A percentile compares a stretch with the other conserved stretches of the same genome.
These are phyloP conservation scores for Plasmodium vivax DNA, from an alignment of 169 alveolate species.

Conservation along the genomic window DNA sequence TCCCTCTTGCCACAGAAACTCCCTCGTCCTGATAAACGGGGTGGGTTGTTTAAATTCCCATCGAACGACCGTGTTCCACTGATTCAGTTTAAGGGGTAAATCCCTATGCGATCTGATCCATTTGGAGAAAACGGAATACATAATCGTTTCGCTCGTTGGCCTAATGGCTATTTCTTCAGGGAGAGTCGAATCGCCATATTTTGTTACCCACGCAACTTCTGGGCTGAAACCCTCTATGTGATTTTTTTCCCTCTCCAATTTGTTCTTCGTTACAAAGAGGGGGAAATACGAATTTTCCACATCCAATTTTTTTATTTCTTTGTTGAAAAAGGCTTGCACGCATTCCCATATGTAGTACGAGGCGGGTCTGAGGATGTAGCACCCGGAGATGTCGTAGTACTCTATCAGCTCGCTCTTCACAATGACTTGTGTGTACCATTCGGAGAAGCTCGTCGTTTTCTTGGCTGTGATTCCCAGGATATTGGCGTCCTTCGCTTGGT, in stretches of 20 bases:
- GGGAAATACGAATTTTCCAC: constrained; percentile 97
- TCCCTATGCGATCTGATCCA: constrained; percentile 99
- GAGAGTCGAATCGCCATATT: constrained; percentile 94
- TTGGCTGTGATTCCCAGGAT: constrained; percentile 85
- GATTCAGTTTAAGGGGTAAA: constrained; percentile 97
- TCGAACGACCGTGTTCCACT: constrained; percentile 98
- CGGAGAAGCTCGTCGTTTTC: constrained; percentile 87
- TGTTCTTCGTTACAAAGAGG: constrained; percentile 94
- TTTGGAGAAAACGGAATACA: constrained; percentile 98
- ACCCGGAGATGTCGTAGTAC: constrained; percentile 99
- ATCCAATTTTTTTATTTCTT: constrained; percentile 88
- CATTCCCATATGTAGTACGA: constrained; percentile 98
- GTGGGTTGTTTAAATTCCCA: constrained; percentile 99
- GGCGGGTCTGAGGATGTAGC: constrained; percentile 98
- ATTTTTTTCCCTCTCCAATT: constrained; percentile 96
- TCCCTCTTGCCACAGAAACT: constrained; percentile 99
- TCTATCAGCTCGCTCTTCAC: constrained; percentile 97
- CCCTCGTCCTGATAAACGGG: constrained; percentile 99
- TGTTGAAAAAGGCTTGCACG: constrained; percentile 93
- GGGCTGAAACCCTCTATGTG: constrained; percentile 99
- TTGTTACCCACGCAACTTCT: constrained; percentile 99
- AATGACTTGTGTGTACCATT: constrained; percentile 93
- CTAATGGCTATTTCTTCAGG: constrained; percentile 98
- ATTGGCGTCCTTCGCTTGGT: constrained; percentile 55
- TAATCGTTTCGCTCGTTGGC: constrained; percentile 99